Conservation (phyloP, 305 asterid genomes). For the Fraxinus dipetala region DNA sequence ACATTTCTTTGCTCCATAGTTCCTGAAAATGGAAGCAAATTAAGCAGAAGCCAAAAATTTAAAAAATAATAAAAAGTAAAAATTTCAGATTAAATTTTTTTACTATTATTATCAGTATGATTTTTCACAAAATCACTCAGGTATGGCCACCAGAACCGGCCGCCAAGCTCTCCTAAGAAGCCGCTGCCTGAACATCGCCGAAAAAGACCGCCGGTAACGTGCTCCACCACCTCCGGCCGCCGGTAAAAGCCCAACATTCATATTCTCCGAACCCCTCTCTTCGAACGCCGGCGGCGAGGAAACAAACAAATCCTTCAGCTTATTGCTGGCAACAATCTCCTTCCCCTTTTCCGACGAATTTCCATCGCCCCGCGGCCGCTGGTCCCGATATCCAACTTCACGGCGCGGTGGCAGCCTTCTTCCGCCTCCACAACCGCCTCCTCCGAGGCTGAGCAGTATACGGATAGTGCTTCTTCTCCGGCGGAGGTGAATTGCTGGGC, state of each 20-base stretch:
- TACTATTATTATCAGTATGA: background rate
- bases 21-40: background rate
- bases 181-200: conserved; percentile 80
- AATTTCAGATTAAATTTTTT: background rate
- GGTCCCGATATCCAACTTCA: conserved; percentile 27
- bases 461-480: conserved; percentile 46
- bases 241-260: conserved; percentile 42
- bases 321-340: conserved; percentile 36
- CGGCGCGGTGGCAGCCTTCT: conserved; percentile 29
- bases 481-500: conserved; percentile 56
- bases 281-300: conserved; percentile 80
- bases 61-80: background rate
- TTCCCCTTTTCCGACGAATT: conserved; percentile 29
- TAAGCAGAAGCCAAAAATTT: background rate
- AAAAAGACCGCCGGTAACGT: conserved; percentile 57
- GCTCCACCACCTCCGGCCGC: conserved; percentile 26
- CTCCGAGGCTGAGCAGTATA: conserved; percentile 39
- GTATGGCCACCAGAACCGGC: conserved; percentile 73
- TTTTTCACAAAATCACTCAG: conserved; percentile 44
- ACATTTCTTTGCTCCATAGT: background rate
- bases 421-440: background rate
- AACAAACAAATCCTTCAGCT: conserved; percentile 56
- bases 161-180: conserved; percentile 80
- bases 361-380: background rate
- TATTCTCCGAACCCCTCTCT: conserved; percentile 39